Evolutionary conservation across 768 basidiomycete genomes (phyloP).

Genomic region (Agrocybe chaxingu): DNA sequence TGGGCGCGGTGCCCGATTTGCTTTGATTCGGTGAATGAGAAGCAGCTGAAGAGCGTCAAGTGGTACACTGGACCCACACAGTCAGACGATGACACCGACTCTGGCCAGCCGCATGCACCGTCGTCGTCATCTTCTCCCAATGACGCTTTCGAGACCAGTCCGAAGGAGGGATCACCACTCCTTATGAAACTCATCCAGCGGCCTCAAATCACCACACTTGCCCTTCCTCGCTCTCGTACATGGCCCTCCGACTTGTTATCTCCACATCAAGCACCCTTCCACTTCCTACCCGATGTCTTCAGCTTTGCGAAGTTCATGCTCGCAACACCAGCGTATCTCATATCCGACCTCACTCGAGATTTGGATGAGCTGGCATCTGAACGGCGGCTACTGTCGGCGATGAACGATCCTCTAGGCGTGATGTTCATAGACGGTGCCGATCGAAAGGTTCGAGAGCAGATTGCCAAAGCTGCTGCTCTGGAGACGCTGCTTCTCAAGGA

Average conservation of each 20-base stretch:
- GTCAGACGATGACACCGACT: conserved; percentile 28
- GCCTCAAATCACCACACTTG: conserved; percentile 92
- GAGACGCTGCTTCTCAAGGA: conserved; percentile 65
- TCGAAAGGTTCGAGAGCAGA: conserved; percentile 72
- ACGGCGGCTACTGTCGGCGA: conserved; percentile 56
- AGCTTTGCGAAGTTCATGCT: conserved; percentile 94
- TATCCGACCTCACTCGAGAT: conserved; percentile 69
- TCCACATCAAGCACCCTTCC: conserved; percentile 91
- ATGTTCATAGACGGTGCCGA: conserved; percentile 80
- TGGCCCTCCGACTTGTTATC: conserved; percentile 95
- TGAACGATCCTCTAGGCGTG: conserved; percentile 74
- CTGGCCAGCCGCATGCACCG: conserved; percentile 31
- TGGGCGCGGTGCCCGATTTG: conserved; percentile 96
- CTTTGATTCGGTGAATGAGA: conserved; percentile 87
- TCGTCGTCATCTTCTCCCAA: conserved; percentile 38
- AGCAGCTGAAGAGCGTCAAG: conserved; percentile 89
- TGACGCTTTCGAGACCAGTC: conserved; percentile 31
- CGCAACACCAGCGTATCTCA: conserved; percentile 83
- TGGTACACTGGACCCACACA: conserved; percentile 66
- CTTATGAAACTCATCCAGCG: conserved; percentile 89
- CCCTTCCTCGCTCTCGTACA: conserved; percentile 84
- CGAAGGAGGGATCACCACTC: conserved; percentile 56
- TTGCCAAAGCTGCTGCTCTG: conserved; percentile 74
- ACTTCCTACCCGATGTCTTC: conserved; percentile 92
- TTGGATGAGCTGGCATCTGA: conserved; percentile 71